Conservation (phyloP, 2,329 filamentous ascomycete species). For the Claviceps cyperi region DNA sequence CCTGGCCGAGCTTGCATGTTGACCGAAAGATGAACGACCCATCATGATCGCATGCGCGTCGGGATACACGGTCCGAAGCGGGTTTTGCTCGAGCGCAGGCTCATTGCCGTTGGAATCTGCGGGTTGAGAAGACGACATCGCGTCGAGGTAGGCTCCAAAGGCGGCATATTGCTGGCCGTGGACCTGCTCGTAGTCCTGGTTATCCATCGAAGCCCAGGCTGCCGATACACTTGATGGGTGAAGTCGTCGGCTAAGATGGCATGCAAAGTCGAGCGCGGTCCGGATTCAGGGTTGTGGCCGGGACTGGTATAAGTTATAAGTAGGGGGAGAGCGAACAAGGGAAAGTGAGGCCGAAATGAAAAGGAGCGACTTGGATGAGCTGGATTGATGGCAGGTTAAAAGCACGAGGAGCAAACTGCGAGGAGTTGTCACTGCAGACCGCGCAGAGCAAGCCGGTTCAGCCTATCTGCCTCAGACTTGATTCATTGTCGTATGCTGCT, state of each 20-base stretch:
- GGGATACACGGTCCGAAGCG: constrained; percentile 2
- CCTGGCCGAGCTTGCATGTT: constrained; percentile 12
- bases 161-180: constrained; percentile 2
- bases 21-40: constrained; percentile 12
- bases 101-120: constrained; percentile 3
- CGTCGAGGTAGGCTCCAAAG: not conserved
- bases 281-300: not conserved
- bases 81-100: constrained; percentile 3
- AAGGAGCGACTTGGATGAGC: no score
- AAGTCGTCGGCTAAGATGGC: not conserved
- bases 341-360: not conserved
- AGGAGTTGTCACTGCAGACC: not conserved
- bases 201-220: constrained; percentile 3
- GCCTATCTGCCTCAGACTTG: not conserved
- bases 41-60: constrained; percentile 12
- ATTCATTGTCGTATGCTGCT: no score
- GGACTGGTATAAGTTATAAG: not conserved
- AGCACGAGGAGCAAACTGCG: not conserved
- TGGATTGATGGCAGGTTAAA: not conserved
- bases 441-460: not conserved
- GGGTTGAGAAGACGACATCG: not conserved
- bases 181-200: not conserved
- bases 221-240: no score
- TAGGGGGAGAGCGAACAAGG: not conserved
- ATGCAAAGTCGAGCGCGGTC: not conserved